These are phyloP conservation scores for Wickerhamomyces sp. DNA, from an alignment of 1,139 yeast genomes.

Conservation along the genomic window DNA sequence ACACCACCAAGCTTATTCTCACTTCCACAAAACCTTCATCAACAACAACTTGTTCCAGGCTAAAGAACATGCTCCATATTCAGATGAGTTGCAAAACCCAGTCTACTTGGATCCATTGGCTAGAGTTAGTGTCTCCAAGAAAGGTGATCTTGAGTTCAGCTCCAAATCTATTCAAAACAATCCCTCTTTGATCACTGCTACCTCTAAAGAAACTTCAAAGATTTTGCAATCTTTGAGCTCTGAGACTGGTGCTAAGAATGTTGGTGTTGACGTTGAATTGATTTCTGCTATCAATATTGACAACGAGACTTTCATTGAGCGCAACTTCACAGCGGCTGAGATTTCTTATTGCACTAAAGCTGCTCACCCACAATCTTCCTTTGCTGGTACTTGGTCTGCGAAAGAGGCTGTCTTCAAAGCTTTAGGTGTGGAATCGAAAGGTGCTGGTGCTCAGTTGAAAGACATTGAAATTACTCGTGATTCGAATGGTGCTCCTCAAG, in stretches of 20 bases:
- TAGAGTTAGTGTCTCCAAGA: constrained; percentile 40
- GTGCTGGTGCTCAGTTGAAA: constrained; percentile 90
- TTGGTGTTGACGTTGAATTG: constrained; percentile 96
- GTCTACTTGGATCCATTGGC: constrained; percentile 97
- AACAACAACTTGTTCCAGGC: constrained; percentile 89
- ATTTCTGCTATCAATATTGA: constrained; percentile 74
- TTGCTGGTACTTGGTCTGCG: constrained; percentile 98
- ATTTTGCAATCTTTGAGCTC: constrained; percentile 40
- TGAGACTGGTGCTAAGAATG: constrained; percentile 58
- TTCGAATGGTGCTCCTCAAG: constrained; percentile 77
- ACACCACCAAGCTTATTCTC: constrained; percentile 88
- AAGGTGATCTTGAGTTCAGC: constrained; percentile 45
- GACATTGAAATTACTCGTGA: constrained; percentile 86
- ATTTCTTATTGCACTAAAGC: constrained; percentile 71
- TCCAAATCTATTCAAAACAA: constrained; percentile 36
- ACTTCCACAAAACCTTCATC: constrained; percentile 93
- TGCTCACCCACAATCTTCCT: constrained; percentile 80
- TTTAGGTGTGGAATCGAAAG: constrained; percentile 80
- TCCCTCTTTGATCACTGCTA: constrained; percentile 28
- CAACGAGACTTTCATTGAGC: constrained; percentile 82
- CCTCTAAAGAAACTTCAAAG: constrained; percentile 38
- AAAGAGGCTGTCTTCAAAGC: constrained; percentile 99
- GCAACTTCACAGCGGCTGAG: constrained; percentile 85
- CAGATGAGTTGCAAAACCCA: constrained; percentile 76
- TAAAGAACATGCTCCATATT: constrained; percentile 90